phyloP scores from a whole-genome alignment of 176 grass and related monocot genomes.

The Aegilops speltoides region DNA sequence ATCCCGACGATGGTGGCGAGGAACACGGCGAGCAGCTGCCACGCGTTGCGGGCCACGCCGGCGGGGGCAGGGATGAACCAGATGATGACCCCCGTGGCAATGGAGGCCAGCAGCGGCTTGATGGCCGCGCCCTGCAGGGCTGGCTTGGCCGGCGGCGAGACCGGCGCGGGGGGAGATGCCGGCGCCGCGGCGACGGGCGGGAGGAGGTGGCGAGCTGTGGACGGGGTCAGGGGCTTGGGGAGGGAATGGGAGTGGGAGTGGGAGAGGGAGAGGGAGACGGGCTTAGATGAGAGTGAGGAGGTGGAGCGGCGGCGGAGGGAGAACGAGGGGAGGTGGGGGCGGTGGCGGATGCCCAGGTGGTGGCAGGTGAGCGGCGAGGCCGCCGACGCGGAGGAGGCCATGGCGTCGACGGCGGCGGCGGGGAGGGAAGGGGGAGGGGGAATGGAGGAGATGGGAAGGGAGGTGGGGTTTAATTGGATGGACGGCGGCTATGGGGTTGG shows the following conservation, averaged over 20 bases:
- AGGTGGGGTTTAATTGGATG: constrained; percentile 34
- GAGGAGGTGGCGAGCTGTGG: neutral
- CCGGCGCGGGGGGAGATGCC: neutral
- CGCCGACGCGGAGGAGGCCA: constrained; percentile 54
- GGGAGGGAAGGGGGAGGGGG: neutral
- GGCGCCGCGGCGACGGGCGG: neutral
- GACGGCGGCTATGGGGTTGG: constrained; percentile 39
- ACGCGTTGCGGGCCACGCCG: constrained; percentile 78
- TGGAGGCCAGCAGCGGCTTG: constrained; percentile 58
- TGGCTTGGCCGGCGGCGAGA: constrained; percentile 32
- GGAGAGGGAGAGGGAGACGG: constrained; percentile 37
- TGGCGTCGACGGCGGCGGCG: constrained; percentile 22
- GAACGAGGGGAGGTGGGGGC: constrained; percentile 39
- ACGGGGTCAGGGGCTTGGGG: neutral
- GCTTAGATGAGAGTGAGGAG: neutral
- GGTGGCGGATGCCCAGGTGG: constrained; percentile 34
- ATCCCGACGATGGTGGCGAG: constrained; percentile 96
- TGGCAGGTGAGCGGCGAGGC: constrained; percentile 51
- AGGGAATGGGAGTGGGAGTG: constrained; percentile 27
- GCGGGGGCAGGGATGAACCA: constrained; percentile 77
- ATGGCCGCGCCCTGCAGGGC: constrained; percentile 67
- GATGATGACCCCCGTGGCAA: constrained; percentile 63
- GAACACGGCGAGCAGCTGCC: constrained; percentile 92
- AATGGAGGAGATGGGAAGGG: constrained; percentile 3
- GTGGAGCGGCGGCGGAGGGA: constrained; percentile 35